Evolutionary conservation across 2,329 filamentous ascomycete genomes (phyloP), one percentile per base, ranked within the genome.

Genomic region (Colletotrichum zoysiae): DNA sequence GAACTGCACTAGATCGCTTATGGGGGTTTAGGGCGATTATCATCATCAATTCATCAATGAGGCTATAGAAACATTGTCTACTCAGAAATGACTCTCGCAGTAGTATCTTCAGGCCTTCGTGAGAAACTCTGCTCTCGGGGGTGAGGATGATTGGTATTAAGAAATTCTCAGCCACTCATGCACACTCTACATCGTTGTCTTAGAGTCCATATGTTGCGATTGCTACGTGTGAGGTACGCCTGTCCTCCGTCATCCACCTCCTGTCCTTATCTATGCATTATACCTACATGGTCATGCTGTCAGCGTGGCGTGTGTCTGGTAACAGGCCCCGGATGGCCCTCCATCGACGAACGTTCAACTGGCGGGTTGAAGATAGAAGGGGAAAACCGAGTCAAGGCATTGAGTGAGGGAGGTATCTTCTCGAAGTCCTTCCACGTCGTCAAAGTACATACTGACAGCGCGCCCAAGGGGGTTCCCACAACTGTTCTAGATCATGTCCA

Each of bases 371-470:
- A 23, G n/a, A 56, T 16, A 53, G 42, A 42, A 33, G 57, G 38
- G 20, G 64, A 4, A 2, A 53, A 18, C 38, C 60, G 53, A 30
- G 38, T 18, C 60, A 57, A 48, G 58, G 59, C 35, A 8, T 42
- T 33, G 35, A 66, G 30, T 26, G 55, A 58, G 38, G 60, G 65
- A 16, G 75, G 65, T n/a, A 78, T 79, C 57, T 81, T 81, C 71
- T 82, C 81, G 50, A 82, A 79, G 12, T 82, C 85, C 76, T 88
- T 90, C 86, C 90, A 92, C 5, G 90, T 92, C 90, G 73, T 93
- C 91, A 73, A 92, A 88, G 77, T 91, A 93, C 87, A 92, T 91
- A 70, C 91, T 91, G 68, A 92, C 87, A 7, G 90, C 90, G 72
- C 85, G 84, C 76, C 92, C 88, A 20, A 92, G 83, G 73, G 90